A percentile compares a stretch with the other conserved stretches of the same genome.
phyloP scores from a whole-genome alignment of 2,329 filamentous ascomycete species.

The Triangularia setosa region DNA sequence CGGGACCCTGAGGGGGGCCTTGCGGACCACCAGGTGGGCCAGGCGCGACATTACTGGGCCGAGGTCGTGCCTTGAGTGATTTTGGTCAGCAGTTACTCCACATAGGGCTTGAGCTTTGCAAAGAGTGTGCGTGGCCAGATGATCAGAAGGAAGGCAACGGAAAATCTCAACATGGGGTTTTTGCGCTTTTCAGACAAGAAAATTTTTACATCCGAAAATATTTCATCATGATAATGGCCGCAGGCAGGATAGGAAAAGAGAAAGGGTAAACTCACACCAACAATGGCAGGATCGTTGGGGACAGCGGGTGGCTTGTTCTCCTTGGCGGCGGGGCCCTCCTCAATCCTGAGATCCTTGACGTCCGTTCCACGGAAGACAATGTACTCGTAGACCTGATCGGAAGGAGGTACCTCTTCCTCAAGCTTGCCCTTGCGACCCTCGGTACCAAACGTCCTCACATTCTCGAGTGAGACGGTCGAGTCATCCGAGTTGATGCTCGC shows the following conservation, averaged over 20 bases:
- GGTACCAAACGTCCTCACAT: constrained; percentile 90
- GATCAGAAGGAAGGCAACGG: constrained; percentile 99
- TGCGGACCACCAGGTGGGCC: constrained; percentile 25
- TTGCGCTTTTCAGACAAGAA: constrained; percentile 88
- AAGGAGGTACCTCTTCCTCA: constrained; percentile 77
- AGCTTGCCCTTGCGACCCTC: constrained; percentile 80
- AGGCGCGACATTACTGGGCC: constrained; percentile 33
- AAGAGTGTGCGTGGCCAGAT: constrained; percentile 26
- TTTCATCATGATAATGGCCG: constrained; percentile 68
- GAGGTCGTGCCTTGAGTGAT: constrained; percentile 35
- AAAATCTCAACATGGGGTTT: constrained; percentile 85
- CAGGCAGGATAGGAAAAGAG: constrained; percentile 28
- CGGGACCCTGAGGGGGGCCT: constrained; percentile 20
- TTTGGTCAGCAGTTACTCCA: constrained; percentile 27
- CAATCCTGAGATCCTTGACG: constrained; percentile 95
- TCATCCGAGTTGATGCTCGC: constrained; percentile 98
- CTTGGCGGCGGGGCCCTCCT: constrained; percentile 71
- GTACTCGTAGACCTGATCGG: constrained; percentile 91
- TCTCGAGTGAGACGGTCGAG: constrained; percentile 93
- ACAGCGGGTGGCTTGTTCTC: constrained; percentile 73
- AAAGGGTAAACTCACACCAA: constrained; percentile 73
- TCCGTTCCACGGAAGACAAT: constrained; percentile 98
- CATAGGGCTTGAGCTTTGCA: constrained; percentile 15
- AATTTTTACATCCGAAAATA: constrained; percentile 89
- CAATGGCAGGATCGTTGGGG: constrained; percentile 92